Evolutionary conservation across 495 filamentous ascomycete species (phyloP).

Genomic region (Neurospora sp.): DNA sequence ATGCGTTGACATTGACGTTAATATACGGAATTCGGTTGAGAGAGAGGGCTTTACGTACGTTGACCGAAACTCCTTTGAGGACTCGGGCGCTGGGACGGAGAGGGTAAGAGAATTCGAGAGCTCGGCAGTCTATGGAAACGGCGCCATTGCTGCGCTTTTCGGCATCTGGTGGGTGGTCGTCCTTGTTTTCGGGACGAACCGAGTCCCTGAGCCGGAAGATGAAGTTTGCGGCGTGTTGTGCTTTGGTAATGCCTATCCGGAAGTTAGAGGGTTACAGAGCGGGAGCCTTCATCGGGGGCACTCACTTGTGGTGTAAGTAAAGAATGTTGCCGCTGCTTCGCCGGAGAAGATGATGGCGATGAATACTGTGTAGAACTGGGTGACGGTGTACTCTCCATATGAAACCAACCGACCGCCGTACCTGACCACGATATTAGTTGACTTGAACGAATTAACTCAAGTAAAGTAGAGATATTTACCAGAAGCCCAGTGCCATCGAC

Average conservation of each 20-base stretch:
- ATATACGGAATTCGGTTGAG: not conserved
- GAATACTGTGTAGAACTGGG: constrained; percentile 29
- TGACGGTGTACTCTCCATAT: constrained; percentile 21
- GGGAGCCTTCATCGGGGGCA: not conserved
- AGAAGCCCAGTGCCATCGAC: constrained; percentile 33
- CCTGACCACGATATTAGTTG: not conserved
- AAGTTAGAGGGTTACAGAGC: not conserved
- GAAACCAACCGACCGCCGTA: constrained; percentile 30
- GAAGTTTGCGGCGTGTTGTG: constrained; percentile 26
- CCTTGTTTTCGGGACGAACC: constrained; percentile 7
- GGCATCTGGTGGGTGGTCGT: constrained; percentile 5
- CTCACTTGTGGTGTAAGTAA: constrained; percentile 31
- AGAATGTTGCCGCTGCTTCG: constrained; percentile 29
- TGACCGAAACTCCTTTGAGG: constrained; percentile 46
- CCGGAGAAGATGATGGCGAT: constrained; percentile 34
- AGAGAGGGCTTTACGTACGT: constrained; percentile 13
- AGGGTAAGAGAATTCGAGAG: constrained; percentile 47
- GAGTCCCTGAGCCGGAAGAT: constrained; percentile 26
- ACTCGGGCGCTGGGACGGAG: constrained; percentile 41
- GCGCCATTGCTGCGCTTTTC: constrained; percentile 24
- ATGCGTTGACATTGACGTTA: not conserved
- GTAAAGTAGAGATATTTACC: not conserved
- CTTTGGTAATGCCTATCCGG: constrained; percentile 21
- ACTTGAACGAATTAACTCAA: not conserved
- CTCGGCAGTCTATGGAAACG: constrained; percentile 36